Percentiles rank a stretch among this genome's conserved stretches.
Evolutionary conservation across 768 basidiomycete genomes (phyloP).

Genomic region (Leccinum truebloodii): DNA sequence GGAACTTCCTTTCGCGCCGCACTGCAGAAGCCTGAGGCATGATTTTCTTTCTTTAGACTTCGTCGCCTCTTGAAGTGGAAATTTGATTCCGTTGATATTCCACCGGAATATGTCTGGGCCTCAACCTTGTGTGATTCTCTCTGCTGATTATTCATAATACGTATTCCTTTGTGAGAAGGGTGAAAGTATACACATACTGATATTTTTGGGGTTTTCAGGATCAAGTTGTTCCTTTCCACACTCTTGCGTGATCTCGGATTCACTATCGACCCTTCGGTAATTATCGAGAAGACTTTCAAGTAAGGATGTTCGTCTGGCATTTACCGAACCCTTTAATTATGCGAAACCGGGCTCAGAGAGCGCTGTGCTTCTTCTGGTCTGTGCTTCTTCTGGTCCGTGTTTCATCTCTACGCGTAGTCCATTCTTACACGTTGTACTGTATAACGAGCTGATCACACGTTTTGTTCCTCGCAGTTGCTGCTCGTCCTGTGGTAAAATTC

Average conservation of each 20-base stretch:
- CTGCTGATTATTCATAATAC: conserved; percentile 5
- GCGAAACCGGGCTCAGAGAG: conserved; percentile 10
- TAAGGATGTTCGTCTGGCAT: conserved; percentile 36
- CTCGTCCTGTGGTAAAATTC: conserved; percentile 58
- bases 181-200: conserved; percentile 10
- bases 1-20: conserved; percentile 8
- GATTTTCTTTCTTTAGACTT: conserved; percentile 27
- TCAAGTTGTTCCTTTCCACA: conserved; percentile 62
- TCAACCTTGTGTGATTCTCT: conserved; percentile 2
- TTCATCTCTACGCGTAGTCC: conserved; percentile 19
- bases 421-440: conserved; percentile 6
- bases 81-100: conserved; percentile 7
- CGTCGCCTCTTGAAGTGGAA: conserved; percentile 9
- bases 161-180: not conserved
- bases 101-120: not conserved
- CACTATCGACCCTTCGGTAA: conserved; percentile 48
- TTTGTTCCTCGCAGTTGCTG: conserved; percentile 42
- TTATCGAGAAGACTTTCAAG: conserved; percentile 67
- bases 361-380: conserved; percentile 12
- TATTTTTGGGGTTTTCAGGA: conserved; percentile 41
- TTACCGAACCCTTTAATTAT: conserved; percentile 26
- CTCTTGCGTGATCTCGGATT: conserved; percentile 59
- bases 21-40: conserved; percentile 12
- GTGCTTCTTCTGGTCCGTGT: conserved; percentile 17
- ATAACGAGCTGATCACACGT: conserved; percentile 20